Evolutionary conservation across 2,329 filamentous ascomycete species (phyloP).

Genomic region (Neofusicoccum umdonicola): DNA sequence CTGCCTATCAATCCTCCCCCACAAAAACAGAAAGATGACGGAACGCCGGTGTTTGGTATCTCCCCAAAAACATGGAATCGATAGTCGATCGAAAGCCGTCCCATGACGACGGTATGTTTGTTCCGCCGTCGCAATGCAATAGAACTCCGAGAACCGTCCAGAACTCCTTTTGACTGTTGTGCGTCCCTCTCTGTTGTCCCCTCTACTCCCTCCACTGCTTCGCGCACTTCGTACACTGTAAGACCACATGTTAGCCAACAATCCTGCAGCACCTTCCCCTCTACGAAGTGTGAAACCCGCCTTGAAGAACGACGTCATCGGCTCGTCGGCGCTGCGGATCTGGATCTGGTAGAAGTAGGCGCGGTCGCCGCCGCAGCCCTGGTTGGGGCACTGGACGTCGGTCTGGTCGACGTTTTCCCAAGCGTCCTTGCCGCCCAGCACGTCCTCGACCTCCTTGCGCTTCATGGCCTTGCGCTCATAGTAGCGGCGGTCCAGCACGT

Average conservation of each 20-base stretch:
- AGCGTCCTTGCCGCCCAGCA: constrained; percentile 82
- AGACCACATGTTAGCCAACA: constrained; percentile 14
- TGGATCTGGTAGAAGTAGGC: constrained; percentile 97
- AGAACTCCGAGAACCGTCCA: neutral
- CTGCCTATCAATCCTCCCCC: neutral
- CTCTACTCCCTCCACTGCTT: constrained; percentile 45
- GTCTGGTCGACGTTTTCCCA: constrained; percentile 92
- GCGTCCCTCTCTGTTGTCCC: neutral
- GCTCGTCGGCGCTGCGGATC: constrained; percentile 96
- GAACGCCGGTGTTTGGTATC: neutral
- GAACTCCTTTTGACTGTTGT: neutral
- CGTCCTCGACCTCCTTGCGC: constrained; percentile 83
- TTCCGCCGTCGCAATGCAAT: constrained; percentile 9
- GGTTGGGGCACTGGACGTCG: constrained; percentile 75
- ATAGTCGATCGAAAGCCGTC: neutral
- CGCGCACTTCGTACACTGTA: constrained; percentile 42
- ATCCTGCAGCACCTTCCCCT: neutral
- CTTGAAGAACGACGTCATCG: constrained; percentile 96
- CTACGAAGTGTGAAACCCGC: constrained; percentile 42
- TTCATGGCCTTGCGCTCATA: constrained; percentile 79
- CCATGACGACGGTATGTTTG: neutral
- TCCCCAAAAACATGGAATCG: neutral
- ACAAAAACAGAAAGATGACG: neutral
- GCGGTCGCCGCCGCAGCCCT: constrained; percentile 75
- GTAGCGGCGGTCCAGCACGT: constrained; percentile 73